Conservation (phyloP, 2,329 filamentous ascomycete genomes). For the Diaporthe ilicicola region DNA sequence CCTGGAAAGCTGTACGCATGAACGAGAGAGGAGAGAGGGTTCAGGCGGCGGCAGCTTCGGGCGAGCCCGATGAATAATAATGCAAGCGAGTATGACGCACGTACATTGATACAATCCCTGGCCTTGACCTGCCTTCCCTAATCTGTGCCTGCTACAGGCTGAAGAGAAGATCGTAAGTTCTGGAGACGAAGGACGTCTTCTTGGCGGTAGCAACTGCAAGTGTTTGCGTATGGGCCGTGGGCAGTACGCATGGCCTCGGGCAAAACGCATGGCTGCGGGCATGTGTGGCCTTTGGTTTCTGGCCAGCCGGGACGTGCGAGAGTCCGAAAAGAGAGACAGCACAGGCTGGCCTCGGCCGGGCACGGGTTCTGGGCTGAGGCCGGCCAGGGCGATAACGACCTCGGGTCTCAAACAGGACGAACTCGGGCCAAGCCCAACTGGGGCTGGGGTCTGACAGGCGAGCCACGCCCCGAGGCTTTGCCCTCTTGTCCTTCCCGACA, state of each 20-base stretch:
- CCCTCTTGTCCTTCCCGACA: not conserved
- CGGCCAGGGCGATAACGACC: not conserved
- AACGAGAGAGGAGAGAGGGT: not conserved
- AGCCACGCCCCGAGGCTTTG: not conserved
- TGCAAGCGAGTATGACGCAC: not conserved
- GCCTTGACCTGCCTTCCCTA: not conserved
- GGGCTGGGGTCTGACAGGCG: not conserved
- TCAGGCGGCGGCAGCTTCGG: not conserved
- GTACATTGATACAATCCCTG: not conserved
- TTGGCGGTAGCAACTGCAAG: not conserved
- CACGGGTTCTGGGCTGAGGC: constrained; percentile 9
- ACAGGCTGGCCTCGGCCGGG: not conserved
- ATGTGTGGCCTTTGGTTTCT: not conserved
- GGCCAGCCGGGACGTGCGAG: not conserved
- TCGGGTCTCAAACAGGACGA: not conserved
- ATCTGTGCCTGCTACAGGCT: not conserved
- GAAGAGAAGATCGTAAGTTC: not conserved
- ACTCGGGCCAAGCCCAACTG: not conserved
- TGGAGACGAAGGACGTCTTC: not conserved
- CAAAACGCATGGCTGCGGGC: no score
- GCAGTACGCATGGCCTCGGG: no score
- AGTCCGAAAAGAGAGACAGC: not conserved
- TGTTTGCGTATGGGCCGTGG: not conserved
- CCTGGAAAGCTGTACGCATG: constrained; percentile 5
- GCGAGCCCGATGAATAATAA: not conserved